A percentile compares a stretch with the other conserved stretches of the same genome.
Conservation (phyloP, 163 green algal genomes). For the Chloroidium sp. region DNA sequence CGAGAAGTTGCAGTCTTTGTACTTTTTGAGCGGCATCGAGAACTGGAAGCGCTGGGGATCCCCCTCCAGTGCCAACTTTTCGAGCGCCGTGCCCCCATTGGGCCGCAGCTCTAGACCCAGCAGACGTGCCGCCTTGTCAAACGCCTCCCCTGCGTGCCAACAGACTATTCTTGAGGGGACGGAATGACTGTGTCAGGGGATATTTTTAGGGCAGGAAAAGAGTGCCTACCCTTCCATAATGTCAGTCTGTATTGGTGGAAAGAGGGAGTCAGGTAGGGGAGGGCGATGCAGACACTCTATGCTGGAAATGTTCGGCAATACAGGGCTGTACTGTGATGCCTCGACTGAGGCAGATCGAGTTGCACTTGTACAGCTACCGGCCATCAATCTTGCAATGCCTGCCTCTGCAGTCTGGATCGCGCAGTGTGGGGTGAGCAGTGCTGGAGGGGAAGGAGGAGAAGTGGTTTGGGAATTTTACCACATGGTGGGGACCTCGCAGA, state of each 20-base stretch:
- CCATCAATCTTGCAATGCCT: too few relatives aligned
- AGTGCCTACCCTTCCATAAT: background rate
- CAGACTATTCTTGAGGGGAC: background rate
- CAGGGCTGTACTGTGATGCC: too few relatives aligned
- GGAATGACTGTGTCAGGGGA: background rate
- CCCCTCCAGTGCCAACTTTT: conserved; percentile 61
- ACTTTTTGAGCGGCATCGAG: conserved; percentile 61
- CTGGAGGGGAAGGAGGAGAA: too few relatives aligned
- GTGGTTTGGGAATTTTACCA: too few relatives aligned
- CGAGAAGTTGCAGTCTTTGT: conserved; percentile 85
- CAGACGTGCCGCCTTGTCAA: conserved; percentile 93
- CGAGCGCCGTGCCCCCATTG: conserved; percentile 73
- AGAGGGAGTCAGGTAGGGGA: too few relatives aligned
- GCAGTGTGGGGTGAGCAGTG: too few relatives aligned
- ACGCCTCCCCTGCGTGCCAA: conserved; percentile 71
- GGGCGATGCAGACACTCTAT: too few relatives aligned
- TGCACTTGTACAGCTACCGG: too few relatives aligned
- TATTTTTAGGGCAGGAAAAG: background rate
- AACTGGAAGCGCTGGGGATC: conserved; percentile 63
- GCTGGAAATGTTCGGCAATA: too few relatives aligned
- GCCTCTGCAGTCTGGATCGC: too few relatives aligned
- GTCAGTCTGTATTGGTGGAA: background rate
- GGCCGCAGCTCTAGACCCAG: conserved; percentile 74
- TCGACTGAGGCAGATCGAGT: too few relatives aligned
- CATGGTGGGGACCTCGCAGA: too few relatives aligned